Conservation (phyloP, 2,329 filamentous ascomycete species). For the Drechslera avenae region DNA sequence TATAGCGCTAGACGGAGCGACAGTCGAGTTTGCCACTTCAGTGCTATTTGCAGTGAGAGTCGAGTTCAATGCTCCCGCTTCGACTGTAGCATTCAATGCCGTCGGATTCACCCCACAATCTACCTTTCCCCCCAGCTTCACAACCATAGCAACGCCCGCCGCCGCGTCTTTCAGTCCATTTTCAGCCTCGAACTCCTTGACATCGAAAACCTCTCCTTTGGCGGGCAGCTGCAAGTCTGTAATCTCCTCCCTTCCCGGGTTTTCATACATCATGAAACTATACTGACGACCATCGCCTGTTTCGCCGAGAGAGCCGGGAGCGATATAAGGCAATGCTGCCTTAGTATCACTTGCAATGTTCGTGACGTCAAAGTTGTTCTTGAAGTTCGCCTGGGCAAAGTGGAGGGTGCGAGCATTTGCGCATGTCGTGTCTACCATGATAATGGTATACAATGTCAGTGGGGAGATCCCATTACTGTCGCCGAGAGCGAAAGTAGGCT, state of each 20-base stretch:
- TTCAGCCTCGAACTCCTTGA: conserved; percentile 35
- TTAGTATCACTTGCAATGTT: conserved; percentile 29
- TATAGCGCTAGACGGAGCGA: too few relatives aligned
- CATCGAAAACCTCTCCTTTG: conserved; percentile 34
- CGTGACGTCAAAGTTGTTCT: conserved; percentile 32
- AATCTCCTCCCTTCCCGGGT: conserved; percentile 31
- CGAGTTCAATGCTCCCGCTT: too few relatives aligned
- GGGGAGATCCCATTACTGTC: conserved; percentile 40
- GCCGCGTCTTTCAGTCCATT: conserved; percentile 36
- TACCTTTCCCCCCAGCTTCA: conserved; percentile 38
- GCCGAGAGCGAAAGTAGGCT: conserved; percentile 42
- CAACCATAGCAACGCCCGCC: conserved; percentile 43
- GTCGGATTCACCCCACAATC: conserved; percentile 14
- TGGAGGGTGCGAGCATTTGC: conserved; percentile 36
- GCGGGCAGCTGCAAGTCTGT: conserved; percentile 30
- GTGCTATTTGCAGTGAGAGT: neutral
- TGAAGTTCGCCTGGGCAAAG: conserved; percentile 41
- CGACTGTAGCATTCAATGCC: neutral
- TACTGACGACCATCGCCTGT: conserved; percentile 40
- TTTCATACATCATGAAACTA: conserved; percentile 40
- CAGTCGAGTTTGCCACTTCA: neutral
- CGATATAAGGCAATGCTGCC: conserved; percentile 34
- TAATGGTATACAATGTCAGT: conserved; percentile 33
- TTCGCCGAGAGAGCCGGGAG: conserved; percentile 40
- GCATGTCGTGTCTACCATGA: conserved; percentile 44